Percentiles rank a stretch among this genome's conserved stretches.
Conservation (phyloP, 2,329 filamentous ascomycete species). For the Phaeosphaeria sp. region DNA sequence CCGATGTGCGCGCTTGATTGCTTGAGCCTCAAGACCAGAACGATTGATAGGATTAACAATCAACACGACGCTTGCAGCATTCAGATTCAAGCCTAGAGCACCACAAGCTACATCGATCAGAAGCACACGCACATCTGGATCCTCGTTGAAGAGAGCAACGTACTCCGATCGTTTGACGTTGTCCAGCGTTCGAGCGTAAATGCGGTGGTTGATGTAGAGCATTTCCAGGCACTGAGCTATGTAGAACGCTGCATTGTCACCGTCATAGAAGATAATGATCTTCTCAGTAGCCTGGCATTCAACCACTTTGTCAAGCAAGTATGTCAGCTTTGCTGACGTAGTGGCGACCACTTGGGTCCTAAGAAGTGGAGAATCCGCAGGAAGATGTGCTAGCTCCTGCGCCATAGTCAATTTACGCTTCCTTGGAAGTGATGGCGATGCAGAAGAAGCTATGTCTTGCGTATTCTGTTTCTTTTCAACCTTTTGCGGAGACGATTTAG, state of each 20-base stretch:
- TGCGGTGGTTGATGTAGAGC: constrained; percentile 66
- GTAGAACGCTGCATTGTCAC: constrained; percentile 85
- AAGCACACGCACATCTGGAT: constrained; percentile 73
- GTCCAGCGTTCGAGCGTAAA: constrained; percentile 70
- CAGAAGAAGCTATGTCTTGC: neutral
- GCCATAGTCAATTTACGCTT: constrained; percentile 42
- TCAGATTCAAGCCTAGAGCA: constrained; percentile 85
- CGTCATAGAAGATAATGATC: constrained; percentile 91
- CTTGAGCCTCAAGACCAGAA: constrained; percentile 84
- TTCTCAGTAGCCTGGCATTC: constrained; percentile 76
- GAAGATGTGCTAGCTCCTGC: constrained; percentile 38
- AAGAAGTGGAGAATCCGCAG: constrained; percentile 61
- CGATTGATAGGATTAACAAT: constrained; percentile 90
- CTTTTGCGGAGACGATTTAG: constrained; percentile 31
- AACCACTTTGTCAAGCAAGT: constrained; percentile 76
- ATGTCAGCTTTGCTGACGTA: constrained; percentile 84
- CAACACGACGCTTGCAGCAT: constrained; percentile 81
- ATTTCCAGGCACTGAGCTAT: constrained; percentile 83
- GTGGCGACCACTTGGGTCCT: constrained; percentile 75
- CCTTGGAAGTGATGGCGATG: constrained; percentile 26
- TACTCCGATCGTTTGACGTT: constrained; percentile 73
- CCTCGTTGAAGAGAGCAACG: constrained; percentile 77
- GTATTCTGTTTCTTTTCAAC: constrained; percentile 4
- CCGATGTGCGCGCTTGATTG: constrained; percentile 85
- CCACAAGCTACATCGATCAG: constrained; percentile 92